These are phyloP conservation scores for Tetragonia tetragonoides DNA, from an alignment of 148 eudicot species.

Conservation along the genomic window DNA sequence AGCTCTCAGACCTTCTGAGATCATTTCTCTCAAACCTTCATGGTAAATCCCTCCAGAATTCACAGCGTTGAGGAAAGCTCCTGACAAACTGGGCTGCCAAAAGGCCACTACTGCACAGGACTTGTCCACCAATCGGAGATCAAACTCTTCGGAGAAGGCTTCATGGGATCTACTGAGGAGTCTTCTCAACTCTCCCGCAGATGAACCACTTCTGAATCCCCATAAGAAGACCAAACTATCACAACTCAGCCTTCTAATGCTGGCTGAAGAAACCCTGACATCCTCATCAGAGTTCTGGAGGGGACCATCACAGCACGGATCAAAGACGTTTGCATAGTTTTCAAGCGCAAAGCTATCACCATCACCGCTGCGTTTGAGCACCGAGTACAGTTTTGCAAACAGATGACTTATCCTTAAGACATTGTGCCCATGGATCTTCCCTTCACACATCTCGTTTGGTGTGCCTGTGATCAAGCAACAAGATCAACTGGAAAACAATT, in stretches of 20 bases:
- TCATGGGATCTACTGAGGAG: constrained; percentile 49
- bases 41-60: constrained; percentile 39
- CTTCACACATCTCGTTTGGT: constrained; percentile 43
- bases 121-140: constrained; percentile 60
- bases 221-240: constrained; percentile 74
- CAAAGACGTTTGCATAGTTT: constrained; percentile 44
- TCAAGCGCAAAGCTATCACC: constrained; percentile 32
- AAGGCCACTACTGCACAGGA: constrained; percentile 75
- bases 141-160: constrained; percentile 63
- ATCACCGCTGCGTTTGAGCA: constrained; percentile 38
- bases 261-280: constrained; percentile 44
- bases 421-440: constrained; percentile 59
- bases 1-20: constrained; percentile 61
- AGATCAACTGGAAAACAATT: neutral
- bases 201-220: constrained; percentile 65
- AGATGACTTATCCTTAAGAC: constrained; percentile 68
- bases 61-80: constrained; percentile 51
- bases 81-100: constrained; percentile 50
- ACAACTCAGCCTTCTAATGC: constrained; percentile 43
- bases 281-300: constrained; percentile 39
- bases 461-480: constrained; percentile 24
- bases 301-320: constrained; percentile 30
- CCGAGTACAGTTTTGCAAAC: constrained; percentile 67
- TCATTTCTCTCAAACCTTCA: constrained; percentile 44
- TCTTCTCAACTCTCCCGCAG: constrained; percentile 46